Percentiles rank a stretch among this genome's conserved stretches.
phyloP scores from a whole-genome alignment of 805 yeast genomes.

The Saccharomyces jurei region DNA sequence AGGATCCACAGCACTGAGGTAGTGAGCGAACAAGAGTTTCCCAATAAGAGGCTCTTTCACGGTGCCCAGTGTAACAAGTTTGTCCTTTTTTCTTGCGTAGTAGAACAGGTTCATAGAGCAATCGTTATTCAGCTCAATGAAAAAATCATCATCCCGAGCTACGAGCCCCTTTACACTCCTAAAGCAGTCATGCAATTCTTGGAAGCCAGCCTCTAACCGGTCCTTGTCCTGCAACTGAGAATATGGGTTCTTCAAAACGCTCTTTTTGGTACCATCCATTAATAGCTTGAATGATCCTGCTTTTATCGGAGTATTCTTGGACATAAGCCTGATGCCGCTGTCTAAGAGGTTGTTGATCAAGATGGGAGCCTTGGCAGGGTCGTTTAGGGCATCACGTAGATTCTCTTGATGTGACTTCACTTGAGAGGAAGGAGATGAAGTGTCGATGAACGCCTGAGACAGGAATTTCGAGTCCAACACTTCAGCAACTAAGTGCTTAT shows the following conservation, averaged over 20 bases:
- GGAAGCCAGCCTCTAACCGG: conserved; percentile 48
- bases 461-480: conserved; percentile 39
- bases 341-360: conserved; percentile 51
- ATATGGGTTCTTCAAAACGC: conserved; percentile 59
- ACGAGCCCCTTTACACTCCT: conserved; percentile 55
- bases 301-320: conserved; percentile 77
- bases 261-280: conserved; percentile 80
- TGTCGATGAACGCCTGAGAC: conserved; percentile 32
- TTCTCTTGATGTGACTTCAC: conserved; percentile 34
- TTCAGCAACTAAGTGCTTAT: conserved; percentile 35
- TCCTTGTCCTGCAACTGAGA: conserved; percentile 42
- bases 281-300: conserved; percentile 87
- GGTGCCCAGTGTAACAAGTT: conserved; percentile 43
- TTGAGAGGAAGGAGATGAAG: conserved; percentile 9
- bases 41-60: conserved; percentile 57
- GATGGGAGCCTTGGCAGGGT: conserved; percentile 43
- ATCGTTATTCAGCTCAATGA: conserved; percentile 45
- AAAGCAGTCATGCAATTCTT: conserved; percentile 56
- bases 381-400: conserved; percentile 38
- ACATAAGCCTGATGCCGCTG: conserved; percentile 52
- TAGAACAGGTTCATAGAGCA: conserved; percentile 42
- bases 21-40: conserved; percentile 61
- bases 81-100: conserved; percentile 33
- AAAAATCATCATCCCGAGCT: conserved; percentile 61
- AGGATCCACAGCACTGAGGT: conserved; percentile 52